These are phyloP conservation scores for Starmera amethionina DNA, from an alignment of 805 yeast species.

Conservation along the genomic window DNA sequence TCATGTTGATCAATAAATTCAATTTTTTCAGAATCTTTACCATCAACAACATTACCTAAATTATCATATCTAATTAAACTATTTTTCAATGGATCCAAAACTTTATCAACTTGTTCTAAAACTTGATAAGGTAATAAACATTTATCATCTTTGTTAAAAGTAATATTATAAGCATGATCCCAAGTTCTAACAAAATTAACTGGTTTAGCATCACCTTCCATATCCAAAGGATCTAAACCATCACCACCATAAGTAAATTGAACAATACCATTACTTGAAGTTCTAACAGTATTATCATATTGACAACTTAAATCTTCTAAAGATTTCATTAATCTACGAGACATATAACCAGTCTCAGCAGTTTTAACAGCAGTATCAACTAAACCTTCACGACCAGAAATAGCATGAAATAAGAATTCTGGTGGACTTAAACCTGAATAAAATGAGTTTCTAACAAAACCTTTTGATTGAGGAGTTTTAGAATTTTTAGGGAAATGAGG, in stretches of 20 bases:
- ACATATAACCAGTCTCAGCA: conserved; percentile 98
- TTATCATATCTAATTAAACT: conserved; percentile 62
- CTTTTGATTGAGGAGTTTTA: conserved; percentile 95
- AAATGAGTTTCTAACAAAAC: conserved; percentile 94
- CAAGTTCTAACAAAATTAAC: conserved; percentile 91
- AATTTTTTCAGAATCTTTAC: conserved; percentile 36
- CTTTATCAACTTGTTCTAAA: conserved; percentile 38
- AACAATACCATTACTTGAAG: conserved; percentile 91
- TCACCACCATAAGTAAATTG: conserved; percentile 99
- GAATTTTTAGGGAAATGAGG: conserved; percentile 96
- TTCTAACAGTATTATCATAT: conserved; percentile 91
- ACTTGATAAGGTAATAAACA: conserved; percentile 69
- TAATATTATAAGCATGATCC: conserved; percentile 80
- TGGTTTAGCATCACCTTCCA: conserved; percentile 98
- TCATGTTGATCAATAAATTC: conserved; percentile 76
- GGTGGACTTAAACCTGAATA: conserved; percentile 92
- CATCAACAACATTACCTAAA: conserved; percentile 42
- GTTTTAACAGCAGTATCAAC: conserved; percentile 99
- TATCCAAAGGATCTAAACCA: conserved; percentile 94
- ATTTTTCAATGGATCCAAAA: conserved; percentile 52
- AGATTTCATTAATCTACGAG: conserved; percentile 96
- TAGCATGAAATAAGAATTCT: conserved; percentile 95
- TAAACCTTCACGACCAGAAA: conserved; percentile 98
- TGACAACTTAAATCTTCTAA: conserved; percentile 90
- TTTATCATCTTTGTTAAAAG: conserved; percentile 43